Base-by-base conservation (phyloP, 371 early-diverging fungal genomes). In the Mortierella sp. region DNA sequence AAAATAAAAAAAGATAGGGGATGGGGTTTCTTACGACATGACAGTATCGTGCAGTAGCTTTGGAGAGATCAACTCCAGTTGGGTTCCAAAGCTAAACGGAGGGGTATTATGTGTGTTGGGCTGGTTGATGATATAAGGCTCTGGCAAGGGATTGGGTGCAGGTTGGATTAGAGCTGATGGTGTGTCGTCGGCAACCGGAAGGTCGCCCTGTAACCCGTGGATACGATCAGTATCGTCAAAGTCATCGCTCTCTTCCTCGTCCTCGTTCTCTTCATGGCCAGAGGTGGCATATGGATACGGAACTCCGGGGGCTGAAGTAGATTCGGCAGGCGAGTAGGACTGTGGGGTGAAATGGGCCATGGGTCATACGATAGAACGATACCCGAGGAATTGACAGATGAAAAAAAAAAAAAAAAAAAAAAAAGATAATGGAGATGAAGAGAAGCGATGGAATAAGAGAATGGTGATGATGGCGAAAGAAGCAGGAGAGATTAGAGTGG, bases 1-100 rank as follows among this genome's bases (percentile, higher is more conserved):
- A 24, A 32, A 19, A 15, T 37, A 30, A 42, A 30, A 9, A 56
- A 56, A 46, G 23, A 30, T 27, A 31, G 15, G n/a, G 17, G 3
- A 32, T n/a, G 8, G 7, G 9, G n/a, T 23, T 37, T 55, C 76
- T 54, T 69, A 76, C 76, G 76, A 76, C 76, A 76, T 76, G 50
- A 76, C 46, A 14, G 58, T 61, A 14, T 76, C 65, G 5, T 76
- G 76, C 17, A 76, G 53, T 1, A 76, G 15, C 34, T 64, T 69
- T 4, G 76, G 76, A 9, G 54, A 56, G 21, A 76, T 55, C 48
- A 60, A 21, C 8, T 64, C 70, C 17, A 69, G 28, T 34, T 50
- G 55, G 8, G 61, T 34, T 12, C 70, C 76, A 44, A 76, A 76
- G 31, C 64, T 67, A 48, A 76, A 76, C 2, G 64, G 51, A 3